Base-by-base conservation (phyloP, 2,329 filamentous ascomycete genomes). In the Blastomyces parvus region DNA sequence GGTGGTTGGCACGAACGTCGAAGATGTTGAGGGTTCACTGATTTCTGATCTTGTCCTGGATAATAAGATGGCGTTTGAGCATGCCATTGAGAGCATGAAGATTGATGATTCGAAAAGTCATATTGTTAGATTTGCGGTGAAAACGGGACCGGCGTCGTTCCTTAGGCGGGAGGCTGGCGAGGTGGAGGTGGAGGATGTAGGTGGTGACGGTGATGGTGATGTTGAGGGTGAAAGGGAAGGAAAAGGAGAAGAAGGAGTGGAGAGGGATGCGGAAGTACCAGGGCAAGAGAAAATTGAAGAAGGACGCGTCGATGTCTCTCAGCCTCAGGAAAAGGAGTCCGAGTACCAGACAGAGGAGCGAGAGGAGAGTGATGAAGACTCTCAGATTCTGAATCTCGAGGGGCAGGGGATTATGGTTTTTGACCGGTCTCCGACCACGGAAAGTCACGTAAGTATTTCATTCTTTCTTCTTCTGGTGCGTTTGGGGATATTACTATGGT, bases 381-480 rank as follows among this genome's bases (percentile, higher is more conserved):
- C 78, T n/a, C 78, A 82, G 63, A 81, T 85, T 48, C 82, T 96
- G 65, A 88, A 91, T 66, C 83, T 99, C 64, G 95, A 99, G 78
- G 95, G 90, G 7, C 94, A 99, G 77, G 94, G 94, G 27, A 99
- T 99, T 72, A 96, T 97, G 88, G 91, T 97, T 7, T 97, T 96
- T 74, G 92, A 97, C 74, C 86, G 89, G 66, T 84, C 88, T 14
- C 90, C 91, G 46, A 91, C 91, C 60, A 88, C 87, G 63, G 90
- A 94, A 74, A 56, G 90, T 71, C 93, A 97, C 81, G 91, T 95
- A 84, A 81, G 89, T 83, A 62, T 40, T 36, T 63, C 60, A 11
- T 11, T 48, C 22, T 53, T 25, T 53, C 9, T 25, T 25, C 9
- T 57, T 65, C 44, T 25, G 17, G 2, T 46, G 46, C 6, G 14